Percentiles rank a stretch among this genome's conserved stretches.
phyloP scores from a whole-genome alignment of 2,329 filamentous ascomycete genomes.

The Sclerotinia subarctica region DNA sequence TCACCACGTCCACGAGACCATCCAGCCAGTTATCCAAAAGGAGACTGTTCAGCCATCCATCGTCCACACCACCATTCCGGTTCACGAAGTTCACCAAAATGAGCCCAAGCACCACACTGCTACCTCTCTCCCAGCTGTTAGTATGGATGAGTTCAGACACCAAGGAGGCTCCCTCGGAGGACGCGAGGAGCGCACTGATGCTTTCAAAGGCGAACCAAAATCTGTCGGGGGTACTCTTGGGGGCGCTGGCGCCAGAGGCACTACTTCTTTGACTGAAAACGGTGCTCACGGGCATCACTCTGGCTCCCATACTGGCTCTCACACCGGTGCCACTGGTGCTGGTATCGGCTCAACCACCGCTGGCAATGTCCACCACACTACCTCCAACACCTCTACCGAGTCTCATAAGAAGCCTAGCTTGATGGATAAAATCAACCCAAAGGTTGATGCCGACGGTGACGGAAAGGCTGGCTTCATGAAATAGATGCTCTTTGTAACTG shows the following conservation, averaged over 20 bases:
- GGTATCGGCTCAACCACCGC: background rate
- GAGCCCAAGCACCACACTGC: conserved; percentile 63
- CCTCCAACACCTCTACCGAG: conserved; percentile 17
- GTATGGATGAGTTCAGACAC: conserved; percentile 58
- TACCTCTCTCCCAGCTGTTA: conserved; percentile 61
- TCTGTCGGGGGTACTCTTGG: conserved; percentile 40
- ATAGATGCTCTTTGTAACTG: background rate
- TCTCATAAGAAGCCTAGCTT: conserved; percentile 45
- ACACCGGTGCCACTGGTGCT: conserved; percentile 16
- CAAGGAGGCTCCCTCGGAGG: conserved; percentile 53
- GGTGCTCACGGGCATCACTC: conserved; percentile 18
- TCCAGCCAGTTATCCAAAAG: conserved; percentile 69
- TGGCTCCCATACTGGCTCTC: conserved; percentile 15
- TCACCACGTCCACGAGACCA: conserved; percentile 48
- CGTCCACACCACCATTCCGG: conserved; percentile 67
- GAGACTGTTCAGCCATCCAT: conserved; percentile 65
- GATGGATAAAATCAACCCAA: conserved; percentile 54
- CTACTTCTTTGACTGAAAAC: conserved; percentile 35
- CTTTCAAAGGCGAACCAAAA: conserved; percentile 60
- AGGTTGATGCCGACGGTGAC: conserved; percentile 51
- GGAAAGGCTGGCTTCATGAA: conserved; percentile 53
- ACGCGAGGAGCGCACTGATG: conserved; percentile 54
- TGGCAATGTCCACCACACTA: background rate
- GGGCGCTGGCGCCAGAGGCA: conserved; percentile 32
- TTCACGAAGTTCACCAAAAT: conserved; percentile 70